phyloP scores from a whole-genome alignment of 768 basidiomycete genomes.

The Termitomyces sp. region DNA sequence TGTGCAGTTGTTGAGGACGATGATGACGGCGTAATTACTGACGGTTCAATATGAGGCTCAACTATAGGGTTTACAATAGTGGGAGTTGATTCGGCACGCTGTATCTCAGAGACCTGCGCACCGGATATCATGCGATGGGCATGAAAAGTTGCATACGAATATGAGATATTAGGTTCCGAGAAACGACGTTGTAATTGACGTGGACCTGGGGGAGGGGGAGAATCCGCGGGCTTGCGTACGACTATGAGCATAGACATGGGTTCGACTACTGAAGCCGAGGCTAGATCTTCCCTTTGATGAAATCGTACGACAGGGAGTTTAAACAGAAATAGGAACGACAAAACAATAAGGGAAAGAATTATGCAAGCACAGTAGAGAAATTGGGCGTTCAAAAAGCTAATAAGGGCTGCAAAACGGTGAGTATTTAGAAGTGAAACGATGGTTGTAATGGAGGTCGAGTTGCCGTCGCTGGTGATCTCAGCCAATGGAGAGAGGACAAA shows the following conservation, averaged over 20 bases:
- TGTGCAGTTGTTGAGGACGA: neutral
- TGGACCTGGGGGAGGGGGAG: neutral
- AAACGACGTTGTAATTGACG: neutral
- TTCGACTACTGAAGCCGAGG: neutral
- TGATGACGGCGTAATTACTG: neutral
- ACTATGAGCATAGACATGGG: neutral
- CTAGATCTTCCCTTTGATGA: neutral
- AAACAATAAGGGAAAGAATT: neutral
- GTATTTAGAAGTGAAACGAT: neutral
- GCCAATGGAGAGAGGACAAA: neutral
- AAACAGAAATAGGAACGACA: neutral
- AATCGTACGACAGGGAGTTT: neutral
- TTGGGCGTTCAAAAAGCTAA: neutral
- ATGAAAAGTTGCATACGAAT: neutral
- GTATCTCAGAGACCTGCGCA: neutral
- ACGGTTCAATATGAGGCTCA: neutral
- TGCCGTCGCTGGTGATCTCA: neutral
- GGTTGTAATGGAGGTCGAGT: neutral
- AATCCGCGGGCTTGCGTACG: neutral
- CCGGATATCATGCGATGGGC: neutral
- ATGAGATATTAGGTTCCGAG: neutral
- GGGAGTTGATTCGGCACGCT: neutral
- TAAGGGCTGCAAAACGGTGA: neutral
- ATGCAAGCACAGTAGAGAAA: neutral
- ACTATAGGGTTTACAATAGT: neutral